phyloP scores from a whole-genome alignment of 2,329 filamentous ascomycete genomes.

The Colletotrichum tropicale region DNA sequence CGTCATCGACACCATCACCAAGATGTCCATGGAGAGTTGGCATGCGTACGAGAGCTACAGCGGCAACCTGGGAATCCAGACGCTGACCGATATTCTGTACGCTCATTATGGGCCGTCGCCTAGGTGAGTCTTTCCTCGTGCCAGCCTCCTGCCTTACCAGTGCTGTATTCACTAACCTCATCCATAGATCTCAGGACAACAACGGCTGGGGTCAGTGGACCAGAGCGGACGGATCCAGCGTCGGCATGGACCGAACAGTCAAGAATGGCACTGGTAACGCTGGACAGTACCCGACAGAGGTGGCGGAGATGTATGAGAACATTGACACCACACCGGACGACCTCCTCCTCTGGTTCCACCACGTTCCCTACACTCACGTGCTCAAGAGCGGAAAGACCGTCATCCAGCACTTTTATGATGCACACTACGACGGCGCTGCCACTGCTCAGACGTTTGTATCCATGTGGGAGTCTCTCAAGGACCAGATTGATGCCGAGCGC shows the following conservation, averaged over 20 bases:
- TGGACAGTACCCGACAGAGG: conserved; percentile 68
- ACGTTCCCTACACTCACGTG: conserved; percentile 69
- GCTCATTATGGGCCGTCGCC: conserved; percentile 65
- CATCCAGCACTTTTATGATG: conserved; percentile 70
- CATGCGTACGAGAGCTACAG: conserved; percentile 73
- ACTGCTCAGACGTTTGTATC: conserved; percentile 62
- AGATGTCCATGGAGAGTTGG: conserved; percentile 73
- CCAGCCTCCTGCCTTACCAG: background rate
- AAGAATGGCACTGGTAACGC: conserved; percentile 69
- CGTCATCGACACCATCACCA: conserved; percentile 63
- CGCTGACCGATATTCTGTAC: conserved; percentile 69
- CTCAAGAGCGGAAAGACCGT: conserved; percentile 70
- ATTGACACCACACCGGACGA: conserved; percentile 70
- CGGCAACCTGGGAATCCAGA: conserved; percentile 74
- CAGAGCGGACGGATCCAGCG: conserved; percentile 59
- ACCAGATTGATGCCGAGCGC: conserved; percentile 63
- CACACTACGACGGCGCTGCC: conserved; percentile 64
- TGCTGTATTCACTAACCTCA: background rate
- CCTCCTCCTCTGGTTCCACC: conserved; percentile 76
- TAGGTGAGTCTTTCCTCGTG: background rate
- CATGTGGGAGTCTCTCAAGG: conserved; percentile 59
- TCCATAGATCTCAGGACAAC: conserved; percentile 65
- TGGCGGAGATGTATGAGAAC: conserved; percentile 63
- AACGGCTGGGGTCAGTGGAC: conserved; percentile 79
- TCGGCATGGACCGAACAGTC: conserved; percentile 76